These are phyloP conservation scores for Mytilinidion resinicola DNA, from an alignment of 495 filamentous ascomycete genomes.

Conservation along the genomic window DNA sequence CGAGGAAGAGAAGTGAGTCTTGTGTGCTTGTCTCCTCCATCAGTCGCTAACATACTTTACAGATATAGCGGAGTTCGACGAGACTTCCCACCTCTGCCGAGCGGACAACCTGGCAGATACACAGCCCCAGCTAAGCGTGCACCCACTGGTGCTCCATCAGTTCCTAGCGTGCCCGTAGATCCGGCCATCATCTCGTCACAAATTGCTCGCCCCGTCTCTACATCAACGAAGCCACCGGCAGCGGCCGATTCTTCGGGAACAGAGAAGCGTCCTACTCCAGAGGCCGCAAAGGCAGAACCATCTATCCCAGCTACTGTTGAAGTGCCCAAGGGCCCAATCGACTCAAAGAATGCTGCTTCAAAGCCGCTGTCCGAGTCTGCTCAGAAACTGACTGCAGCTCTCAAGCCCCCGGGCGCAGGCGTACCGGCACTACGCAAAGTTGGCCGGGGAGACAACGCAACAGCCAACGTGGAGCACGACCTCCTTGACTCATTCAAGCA, in stretches of 20 bases:
- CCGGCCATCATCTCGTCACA: slow-evolving; percentile 77
- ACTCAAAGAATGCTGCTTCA: slow-evolving; percentile 27
- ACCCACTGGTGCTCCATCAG: slow-evolving; percentile 63
- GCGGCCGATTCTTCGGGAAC: slow-evolving; percentile 6
- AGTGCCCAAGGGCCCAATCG: slow-evolving; percentile 23
- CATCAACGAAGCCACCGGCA: slow-evolving; percentile 10
- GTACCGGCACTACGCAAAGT: slow-evolving; percentile 28
- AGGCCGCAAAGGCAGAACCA: slow-evolving; percentile 24
- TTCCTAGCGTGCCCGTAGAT: slow-evolving; percentile 67
- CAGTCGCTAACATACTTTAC: slow-evolving; percentile 31
- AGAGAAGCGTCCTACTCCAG: slow-evolving; percentile 26
- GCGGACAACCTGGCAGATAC: slow-evolving; percentile 67
- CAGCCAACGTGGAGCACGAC: slow-evolving; percentile 70
- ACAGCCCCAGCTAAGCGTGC: slow-evolving; percentile 82
- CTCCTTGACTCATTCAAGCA: slow-evolving; percentile 72
- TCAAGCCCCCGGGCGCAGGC: slow-evolving; percentile 25
- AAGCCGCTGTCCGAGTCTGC: slow-evolving; percentile 27
- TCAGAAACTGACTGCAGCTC: slow-evolving; percentile 33
- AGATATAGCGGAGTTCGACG: slow-evolving; percentile 87
- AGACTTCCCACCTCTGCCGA: slow-evolving; percentile 61
- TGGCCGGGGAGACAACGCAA: slow-evolving; percentile 51
- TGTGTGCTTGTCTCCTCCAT: not conserved
- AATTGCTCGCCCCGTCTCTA: slow-evolving; percentile 48
- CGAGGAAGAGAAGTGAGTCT: slow-evolving; percentile 81
- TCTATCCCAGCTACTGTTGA: not conserved